Conservation (phyloP, 148 eudicot species). For the Arctostaphylos glauca region DNA sequence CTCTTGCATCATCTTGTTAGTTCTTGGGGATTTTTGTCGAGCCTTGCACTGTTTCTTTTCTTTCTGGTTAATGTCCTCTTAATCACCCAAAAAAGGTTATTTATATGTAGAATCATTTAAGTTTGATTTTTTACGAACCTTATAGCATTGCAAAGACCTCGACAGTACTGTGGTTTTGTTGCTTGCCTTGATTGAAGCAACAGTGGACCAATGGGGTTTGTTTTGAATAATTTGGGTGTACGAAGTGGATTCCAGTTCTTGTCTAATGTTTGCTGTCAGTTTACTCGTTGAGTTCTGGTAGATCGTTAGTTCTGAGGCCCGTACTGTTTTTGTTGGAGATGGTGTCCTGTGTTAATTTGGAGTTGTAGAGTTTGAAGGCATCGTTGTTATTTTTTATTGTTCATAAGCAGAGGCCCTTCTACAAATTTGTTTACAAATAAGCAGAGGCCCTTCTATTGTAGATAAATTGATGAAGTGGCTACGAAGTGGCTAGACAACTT, state of each 20-base stretch:
- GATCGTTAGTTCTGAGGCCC: neutral
- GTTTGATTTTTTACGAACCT: neutral
- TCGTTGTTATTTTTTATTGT: neutral
- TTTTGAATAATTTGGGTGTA: neutral
- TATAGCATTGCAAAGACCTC: neutral
- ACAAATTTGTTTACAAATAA: too few relatives aligned
- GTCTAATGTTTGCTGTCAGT: neutral
- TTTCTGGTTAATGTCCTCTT: neutral
- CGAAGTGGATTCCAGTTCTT: neutral
- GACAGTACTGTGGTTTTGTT: neutral
- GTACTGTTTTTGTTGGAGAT: neutral
- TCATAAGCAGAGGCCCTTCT: neutral
- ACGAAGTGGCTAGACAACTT: too few relatives aligned
- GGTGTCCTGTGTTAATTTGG: neutral
- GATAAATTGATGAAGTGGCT: too few relatives aligned
- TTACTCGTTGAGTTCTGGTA: neutral
- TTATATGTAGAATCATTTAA: neutral
- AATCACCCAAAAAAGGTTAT: neutral
- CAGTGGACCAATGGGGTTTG: neutral
- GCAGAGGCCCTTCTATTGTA: neutral
- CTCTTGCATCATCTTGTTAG: neutral
- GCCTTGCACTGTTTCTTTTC: too few relatives aligned
- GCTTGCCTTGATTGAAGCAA: neutral
- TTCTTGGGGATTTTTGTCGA: too few relatives aligned
- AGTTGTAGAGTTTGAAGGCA: neutral